Evolutionary conservation across 2,329 filamentous ascomycete species (phyloP), one percentile per base, ranked within the genome.

Genomic region (Ustulina deusta): DNA sequence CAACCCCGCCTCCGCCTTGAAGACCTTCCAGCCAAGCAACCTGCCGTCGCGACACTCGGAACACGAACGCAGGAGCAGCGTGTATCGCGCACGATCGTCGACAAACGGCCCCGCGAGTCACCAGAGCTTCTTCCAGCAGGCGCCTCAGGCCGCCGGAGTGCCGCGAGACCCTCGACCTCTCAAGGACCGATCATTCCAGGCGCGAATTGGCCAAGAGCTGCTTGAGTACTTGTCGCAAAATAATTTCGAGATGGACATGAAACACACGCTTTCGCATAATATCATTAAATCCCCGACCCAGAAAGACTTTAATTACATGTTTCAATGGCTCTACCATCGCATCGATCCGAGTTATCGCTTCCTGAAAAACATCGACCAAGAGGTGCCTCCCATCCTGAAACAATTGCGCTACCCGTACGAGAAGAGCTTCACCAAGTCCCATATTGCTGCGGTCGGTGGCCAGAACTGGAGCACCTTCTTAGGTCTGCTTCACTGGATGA

Each of bases 211-310:
- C 7, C 92, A 96, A 74, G 94, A 99, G 76, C 82, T 99, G 63
- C 83, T 97, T 72, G 96, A 99, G 73, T 99, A 97, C 78, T 86
- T 99, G 77, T 90, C 93, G 0, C 90, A 94, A 65, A 91, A 97
- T 79, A 97, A 97, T 77, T 99, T 98, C 76, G 96, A 99, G 80
- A 90, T 97, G 86, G 94, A 98, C 74, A 97, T 97, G 90, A 97
- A 97, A 81, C 93, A 98, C 79, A 91, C 90, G 1, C 84, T 99
- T n/a, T 93, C 93, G 0, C 91, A 92, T 71, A 97, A 97, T 75
- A 92, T 93, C 6, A 90, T 97, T 78, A 95, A 93, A 75, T 97
- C 93, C 49, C 97, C 96, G 0, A 99, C 95, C 0, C 95, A 98
- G 74, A 99, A 99, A 78, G 96, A 99, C 79, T 99, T 99, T 83